A percentile compares a stretch with the other conserved stretches of the same genome.
These are phyloP conservation scores for Ceratocystis huliohia DNA, from an alignment of 2,329 filamentous ascomycete genomes.

Conservation along the genomic window DNA sequence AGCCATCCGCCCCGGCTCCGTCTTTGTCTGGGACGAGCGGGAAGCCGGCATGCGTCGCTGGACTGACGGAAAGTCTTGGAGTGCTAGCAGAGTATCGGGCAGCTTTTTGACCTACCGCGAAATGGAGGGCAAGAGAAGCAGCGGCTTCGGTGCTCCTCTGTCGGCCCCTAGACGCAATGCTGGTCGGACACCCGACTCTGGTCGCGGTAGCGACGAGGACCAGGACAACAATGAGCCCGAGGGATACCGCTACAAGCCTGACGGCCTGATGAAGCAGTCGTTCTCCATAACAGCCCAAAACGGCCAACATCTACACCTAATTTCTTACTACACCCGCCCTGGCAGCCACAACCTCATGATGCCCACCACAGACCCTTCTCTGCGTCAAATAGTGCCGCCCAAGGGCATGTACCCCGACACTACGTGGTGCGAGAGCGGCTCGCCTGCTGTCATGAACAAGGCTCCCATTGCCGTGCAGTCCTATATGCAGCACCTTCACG, in stretches of 20 bases:
- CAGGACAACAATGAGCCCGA: conserved; percentile 75
- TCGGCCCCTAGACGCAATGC: conserved; percentile 38
- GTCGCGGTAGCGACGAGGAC: conserved; percentile 70
- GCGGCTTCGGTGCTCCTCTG: conserved; percentile 46
- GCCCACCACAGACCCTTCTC: conserved; percentile 64
- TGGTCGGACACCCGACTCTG: conserved; percentile 73
- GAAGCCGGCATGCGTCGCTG: conserved; percentile 97
- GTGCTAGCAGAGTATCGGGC: conserved; percentile 88
- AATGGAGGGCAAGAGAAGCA: conserved; percentile 96
- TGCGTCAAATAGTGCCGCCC: conserved; percentile 71
- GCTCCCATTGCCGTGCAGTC: conserved; percentile 49
- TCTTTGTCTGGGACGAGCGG: conserved; percentile 99
- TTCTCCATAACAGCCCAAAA: conserved; percentile 94
- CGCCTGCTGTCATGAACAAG: conserved; percentile 67
- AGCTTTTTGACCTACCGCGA: conserved; percentile 96
- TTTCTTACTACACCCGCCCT: conserved; percentile 85
- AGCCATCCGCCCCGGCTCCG: conserved; percentile 88
- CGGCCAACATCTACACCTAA: conserved; percentile 84
- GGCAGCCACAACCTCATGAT: conserved; percentile 61
- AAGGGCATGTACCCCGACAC: conserved; percentile 98
- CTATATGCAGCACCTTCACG: conserved; percentile 28
- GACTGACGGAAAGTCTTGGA: conserved; percentile 99
- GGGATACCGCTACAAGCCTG: conserved; percentile 87
- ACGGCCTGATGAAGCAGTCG: conserved; percentile 98
- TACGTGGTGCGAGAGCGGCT: conserved; percentile 72